Evolutionary conservation across 2,329 filamentous ascomycete genomes (phyloP), one percentile per base, ranked within the genome.

Genomic region (Aschersonia sp.): DNA sequence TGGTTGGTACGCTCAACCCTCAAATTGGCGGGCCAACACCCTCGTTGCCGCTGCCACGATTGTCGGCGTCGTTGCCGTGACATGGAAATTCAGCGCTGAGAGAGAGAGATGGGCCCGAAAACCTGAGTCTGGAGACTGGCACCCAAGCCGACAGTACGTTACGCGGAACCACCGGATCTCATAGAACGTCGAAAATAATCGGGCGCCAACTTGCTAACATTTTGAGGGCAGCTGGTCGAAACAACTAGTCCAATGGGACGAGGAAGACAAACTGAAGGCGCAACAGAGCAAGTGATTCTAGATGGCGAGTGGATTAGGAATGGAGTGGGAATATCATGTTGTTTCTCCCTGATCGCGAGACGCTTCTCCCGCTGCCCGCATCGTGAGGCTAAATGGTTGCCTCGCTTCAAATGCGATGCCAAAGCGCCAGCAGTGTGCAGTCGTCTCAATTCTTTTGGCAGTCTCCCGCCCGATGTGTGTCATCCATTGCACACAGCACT

Each of bases 11-110:
- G 72, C 83, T 47, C 90, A 94, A 66, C 92, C 92, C 47, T 74
- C 78, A 56, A 98, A 98, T 76, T 98, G 92, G 92, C 92, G 85
- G 66, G 70, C 72, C 60, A 98, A 98, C 73, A 98, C 92, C 5
- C 75, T 83, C 48, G 73, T 92, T 56, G 80, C 88, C 62, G 77
- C 78, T 51, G 75, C 71, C 44, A 76, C 83, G 48, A 71, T 92
- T 46, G 55, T 83, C 55, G 81, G 84, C 53, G 74, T 94, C 55
- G 73, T 76, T 50, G 81, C 75, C 45, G 67, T 83, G 58, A 75
- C 73, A 52, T 90, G 80, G 75, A 84, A 73, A 59, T 66, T 83
- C 57, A 88, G 85, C 61, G 83, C 86, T 40, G 77, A 86, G 56
- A 73, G 79, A 54, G 87, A 94, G 65, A 67, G 75, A 53, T 79